Evolutionary conservation across 2,329 filamentous ascomycete genomes (phyloP), one percentile per base, ranked within the genome.

Genomic region (Colletotrichum spinosum): DNA sequence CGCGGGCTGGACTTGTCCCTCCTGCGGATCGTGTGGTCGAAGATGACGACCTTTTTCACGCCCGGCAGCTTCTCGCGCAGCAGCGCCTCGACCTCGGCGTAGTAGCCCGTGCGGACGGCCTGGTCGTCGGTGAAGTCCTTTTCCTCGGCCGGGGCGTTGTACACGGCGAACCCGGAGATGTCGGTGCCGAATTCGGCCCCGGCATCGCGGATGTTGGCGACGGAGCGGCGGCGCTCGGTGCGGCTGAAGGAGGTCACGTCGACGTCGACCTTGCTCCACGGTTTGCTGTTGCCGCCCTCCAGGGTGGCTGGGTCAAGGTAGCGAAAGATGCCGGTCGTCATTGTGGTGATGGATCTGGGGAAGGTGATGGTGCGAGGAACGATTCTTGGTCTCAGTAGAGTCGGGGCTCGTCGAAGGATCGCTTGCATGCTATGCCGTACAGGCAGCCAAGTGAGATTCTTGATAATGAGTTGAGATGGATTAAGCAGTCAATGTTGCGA

Each of bases 21-120:
- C 7, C 85, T 79, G 2, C 90, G 84, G 69, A 92, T 89, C 0
- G 90, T 92, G 74, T 92, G 90, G 75, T 92, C 90, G 73, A 92
- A 92, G 64, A 92, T 89, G 65, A 88, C 83, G 10, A 92, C 83
- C 66, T 87, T 87, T 58, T 84, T 85, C 56, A 89, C 79, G 0
- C 81, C 84, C 0, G 83, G 79, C 0, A 91, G 78, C 49, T 85
- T 84, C 35, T 81, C 75, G 11, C 81, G 80, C 2, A 92, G 77
- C 1, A 91, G 75, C 0, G 77, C 73, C 69, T 90, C 87, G 2
- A 91, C 84, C 70, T 91, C 88, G 17, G 74, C 72, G 72, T 92
- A 92, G 76, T 92, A 92, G 0, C 76, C 78, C 0, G 74, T 70
- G 42, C 87, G 81, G 8, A 91, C 83, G 11, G 83, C 80, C 0